These are phyloP conservation scores for Rhynchosporium graminicola DNA, from an alignment of 2,329 filamentous ascomycete species.

Conservation along the genomic window DNA sequence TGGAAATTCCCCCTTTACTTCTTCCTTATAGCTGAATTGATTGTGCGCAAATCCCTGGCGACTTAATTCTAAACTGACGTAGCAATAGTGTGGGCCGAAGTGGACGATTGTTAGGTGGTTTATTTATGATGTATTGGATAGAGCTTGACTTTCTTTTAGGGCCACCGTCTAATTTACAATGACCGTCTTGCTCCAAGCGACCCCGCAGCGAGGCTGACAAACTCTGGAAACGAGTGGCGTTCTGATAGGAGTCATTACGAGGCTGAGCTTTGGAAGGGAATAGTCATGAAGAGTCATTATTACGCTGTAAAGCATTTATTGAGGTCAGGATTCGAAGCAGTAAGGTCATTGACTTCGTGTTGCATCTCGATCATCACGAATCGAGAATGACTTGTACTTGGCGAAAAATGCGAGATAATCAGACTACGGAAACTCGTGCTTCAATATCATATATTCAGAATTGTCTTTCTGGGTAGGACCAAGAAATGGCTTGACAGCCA, in stretches of 20 bases:
- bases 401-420: no score
- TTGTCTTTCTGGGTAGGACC: background rate
- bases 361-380: background rate
- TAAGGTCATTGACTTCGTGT: background rate
- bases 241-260: conserved; percentile 1
- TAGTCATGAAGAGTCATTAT: conserved; percentile 14
- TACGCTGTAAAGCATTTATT: background rate
- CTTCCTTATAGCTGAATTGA: background rate
- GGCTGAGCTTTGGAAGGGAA: background rate
- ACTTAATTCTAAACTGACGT: background rate
- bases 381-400: background rate
- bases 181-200: conserved; percentile 8
- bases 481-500: background rate
- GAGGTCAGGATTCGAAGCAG: background rate
- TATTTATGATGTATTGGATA: background rate
- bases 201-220: conserved; percentile 13
- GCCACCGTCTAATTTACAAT: conserved; percentile 9
- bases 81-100: background rate
- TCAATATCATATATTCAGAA: background rate
- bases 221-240: background rate
- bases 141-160: background rate
- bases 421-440: no score
- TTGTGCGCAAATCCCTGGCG: background rate
- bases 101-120: background rate
- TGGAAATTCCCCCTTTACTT: background rate